Percentiles rank a stretch among this genome's conserved stretches.
Conservation (phyloP, 202 grass and related monocot genomes). For the Schoenoplectus tabernaemontani region DNA sequence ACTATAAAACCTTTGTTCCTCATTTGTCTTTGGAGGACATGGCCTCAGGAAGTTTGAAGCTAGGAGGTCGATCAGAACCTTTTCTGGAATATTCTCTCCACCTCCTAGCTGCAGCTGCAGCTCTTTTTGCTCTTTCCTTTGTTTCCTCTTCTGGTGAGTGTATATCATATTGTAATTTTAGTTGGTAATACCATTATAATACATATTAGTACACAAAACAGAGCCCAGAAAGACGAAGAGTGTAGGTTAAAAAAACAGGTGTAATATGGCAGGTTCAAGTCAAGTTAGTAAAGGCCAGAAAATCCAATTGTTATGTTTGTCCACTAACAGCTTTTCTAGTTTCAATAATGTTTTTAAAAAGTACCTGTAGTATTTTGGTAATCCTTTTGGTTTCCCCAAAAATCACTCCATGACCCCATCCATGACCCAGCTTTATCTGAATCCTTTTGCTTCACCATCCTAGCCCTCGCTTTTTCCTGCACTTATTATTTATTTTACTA, state of each 20-base stretch:
- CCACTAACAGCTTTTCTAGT: not conserved
- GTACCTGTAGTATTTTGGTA: constrained; percentile 54
- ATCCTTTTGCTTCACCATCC: constrained; percentile 64
- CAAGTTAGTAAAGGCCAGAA: not conserved
- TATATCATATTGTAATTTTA: not conserved
- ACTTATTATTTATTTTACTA: not conserved
- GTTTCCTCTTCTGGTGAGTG: constrained; percentile 47
- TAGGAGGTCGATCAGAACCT: constrained; percentile 56
- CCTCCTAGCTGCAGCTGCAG: constrained; percentile 67
- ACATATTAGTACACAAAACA: not conserved
- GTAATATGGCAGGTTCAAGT: not conserved
- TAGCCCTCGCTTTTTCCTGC: constrained; percentile 62
- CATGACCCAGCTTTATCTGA: constrained; percentile 48
- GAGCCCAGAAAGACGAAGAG: not conserved
- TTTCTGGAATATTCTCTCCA: constrained; percentile 98
- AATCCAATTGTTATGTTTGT: not conserved
- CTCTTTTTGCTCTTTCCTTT: constrained; percentile 69
- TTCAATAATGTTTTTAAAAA: not conserved
- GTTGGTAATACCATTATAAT: not conserved
- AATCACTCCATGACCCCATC: constrained; percentile 64
- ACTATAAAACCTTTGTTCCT: constrained; percentile 5
- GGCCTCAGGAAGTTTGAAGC: constrained; percentile 82
- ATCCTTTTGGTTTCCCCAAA: constrained; percentile 70
- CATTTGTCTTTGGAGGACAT: constrained; percentile 53
- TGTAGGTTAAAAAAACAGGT: not conserved